These are phyloP conservation scores for Monilinia laxa DNA, from an alignment of 2,329 filamentous ascomycete species.

Conservation along the genomic window DNA sequence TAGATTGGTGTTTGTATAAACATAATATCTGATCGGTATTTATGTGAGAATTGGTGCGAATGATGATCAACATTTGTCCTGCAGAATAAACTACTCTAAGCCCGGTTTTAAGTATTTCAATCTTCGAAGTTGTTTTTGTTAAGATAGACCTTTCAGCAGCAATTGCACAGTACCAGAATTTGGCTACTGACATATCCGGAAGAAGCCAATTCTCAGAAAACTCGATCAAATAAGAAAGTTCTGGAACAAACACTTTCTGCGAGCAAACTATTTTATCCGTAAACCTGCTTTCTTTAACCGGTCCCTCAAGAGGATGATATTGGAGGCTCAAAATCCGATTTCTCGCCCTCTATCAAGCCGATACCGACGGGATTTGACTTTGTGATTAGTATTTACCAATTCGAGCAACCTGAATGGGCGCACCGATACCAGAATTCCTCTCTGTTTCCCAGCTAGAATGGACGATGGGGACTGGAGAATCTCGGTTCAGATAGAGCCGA, in stretches of 20 bases:
- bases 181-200: background rate
- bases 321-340: background rate
- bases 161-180: background rate
- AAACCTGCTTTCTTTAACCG: background rate
- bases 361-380: background rate
- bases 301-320: background rate
- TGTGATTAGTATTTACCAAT: background rate
- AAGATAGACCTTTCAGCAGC: too few relatives aligned
- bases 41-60: background rate
- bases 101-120: background rate
- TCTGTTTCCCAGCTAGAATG: background rate
- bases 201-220: background rate
- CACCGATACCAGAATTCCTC: background rate
- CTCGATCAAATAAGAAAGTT: background rate
- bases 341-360: background rate
- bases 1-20: background rate
- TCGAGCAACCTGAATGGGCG: background rate
- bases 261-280: background rate
- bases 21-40: background rate
- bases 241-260: background rate
- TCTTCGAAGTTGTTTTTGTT: background rate
- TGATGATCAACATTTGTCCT: background rate
- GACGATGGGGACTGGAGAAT: background rate
- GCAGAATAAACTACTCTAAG: too few relatives aligned
- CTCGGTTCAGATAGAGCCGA: conserved; percentile 2